Conservation (phyloP, 176 grass and related monocot species). For the Phoenix roebelenii region DNA sequence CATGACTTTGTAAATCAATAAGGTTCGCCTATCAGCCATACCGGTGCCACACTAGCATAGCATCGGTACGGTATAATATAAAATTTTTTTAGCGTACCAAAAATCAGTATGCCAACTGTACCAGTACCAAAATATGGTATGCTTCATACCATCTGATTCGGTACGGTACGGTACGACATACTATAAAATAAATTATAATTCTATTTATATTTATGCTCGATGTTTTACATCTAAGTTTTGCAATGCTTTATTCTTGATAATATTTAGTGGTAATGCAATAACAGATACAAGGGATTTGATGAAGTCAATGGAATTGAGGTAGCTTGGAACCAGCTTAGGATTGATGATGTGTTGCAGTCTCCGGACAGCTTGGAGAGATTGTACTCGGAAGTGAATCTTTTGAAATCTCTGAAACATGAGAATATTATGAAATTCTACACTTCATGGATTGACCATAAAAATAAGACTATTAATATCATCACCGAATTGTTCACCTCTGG, state of each 20-base stretch:
- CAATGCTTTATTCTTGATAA: not conserved
- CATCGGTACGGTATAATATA: no score
- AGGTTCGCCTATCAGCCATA: no score
- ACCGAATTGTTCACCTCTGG: constrained; percentile 54
- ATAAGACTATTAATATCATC: constrained; percentile 38
- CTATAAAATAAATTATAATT: no score
- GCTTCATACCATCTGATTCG: no score
- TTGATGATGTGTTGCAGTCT: constrained; percentile 35
- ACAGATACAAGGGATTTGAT: constrained; percentile 60
- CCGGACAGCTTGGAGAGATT: constrained; percentile 35
- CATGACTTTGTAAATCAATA: no score
- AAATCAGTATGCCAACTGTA: no score
- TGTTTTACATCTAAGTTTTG: not conserved
- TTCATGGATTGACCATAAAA: constrained; percentile 40
- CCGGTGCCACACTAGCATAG: no score
- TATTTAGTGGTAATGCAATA: not conserved
- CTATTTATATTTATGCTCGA: no score
- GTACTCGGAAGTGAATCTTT: constrained; percentile 26
- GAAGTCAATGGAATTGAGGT: constrained; percentile 49
- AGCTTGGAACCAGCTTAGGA: constrained; percentile 36
- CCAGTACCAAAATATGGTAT: no score
- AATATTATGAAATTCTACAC: constrained; percentile 40
- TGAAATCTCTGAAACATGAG: constrained; percentile 30
- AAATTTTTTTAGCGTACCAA: no score
- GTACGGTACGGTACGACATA: no score